phyloP scores from a whole-genome alignment of 2,329 filamentous ascomycete species.

The Aspergillus neotritici region DNA sequence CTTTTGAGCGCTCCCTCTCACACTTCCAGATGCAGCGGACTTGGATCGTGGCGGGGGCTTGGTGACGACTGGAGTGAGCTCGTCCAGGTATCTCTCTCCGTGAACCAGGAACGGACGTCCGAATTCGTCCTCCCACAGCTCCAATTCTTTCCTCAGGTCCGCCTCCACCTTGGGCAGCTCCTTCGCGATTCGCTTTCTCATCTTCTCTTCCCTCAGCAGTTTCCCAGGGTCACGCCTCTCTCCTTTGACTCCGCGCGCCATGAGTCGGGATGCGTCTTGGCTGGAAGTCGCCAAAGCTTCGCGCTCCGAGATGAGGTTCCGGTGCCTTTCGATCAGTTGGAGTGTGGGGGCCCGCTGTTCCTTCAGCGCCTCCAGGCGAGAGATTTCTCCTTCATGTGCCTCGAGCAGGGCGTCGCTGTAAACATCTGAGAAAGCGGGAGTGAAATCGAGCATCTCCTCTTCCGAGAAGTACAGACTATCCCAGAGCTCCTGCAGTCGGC shows the following conservation, averaged over 20 bases:
- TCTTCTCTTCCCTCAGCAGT: conserved; percentile 91
- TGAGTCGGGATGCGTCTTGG: conserved; percentile 88
- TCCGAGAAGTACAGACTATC: conserved; percentile 90
- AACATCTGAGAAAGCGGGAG: conserved; percentile 92
- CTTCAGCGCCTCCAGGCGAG: conserved; percentile 69
- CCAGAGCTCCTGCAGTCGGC: conserved; percentile 90
- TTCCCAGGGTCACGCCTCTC: conserved; percentile 93
- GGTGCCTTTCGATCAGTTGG: conserved; percentile 75
- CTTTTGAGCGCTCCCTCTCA: conserved; percentile 21
- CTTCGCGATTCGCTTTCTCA: conserved; percentile 94
- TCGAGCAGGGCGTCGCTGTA: conserved; percentile 94
- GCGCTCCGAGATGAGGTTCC: conserved; percentile 74
- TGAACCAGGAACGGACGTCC: conserved; percentile 89
- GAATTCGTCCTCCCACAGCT: conserved; percentile 89
- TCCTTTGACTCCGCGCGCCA: conserved; percentile 86
- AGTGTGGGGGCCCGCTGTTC: conserved; percentile 84
- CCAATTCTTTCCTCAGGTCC: conserved; percentile 76
- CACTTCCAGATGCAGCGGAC: conserved; percentile 27
- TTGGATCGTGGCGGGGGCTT: conserved; percentile 57
- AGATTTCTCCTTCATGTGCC: conserved; percentile 88
- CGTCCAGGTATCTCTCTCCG: conserved; percentile 83
- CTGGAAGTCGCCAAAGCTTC: conserved; percentile 84
- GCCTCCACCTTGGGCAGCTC: conserved; percentile 86
- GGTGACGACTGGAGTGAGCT: conserved; percentile 61
- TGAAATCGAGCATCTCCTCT: conserved; percentile 98